Percentiles rank a stretch among this genome's conserved stretches.
Evolutionary conservation across 176 grass and related monocot species (phyloP).

Genomic region (Elaeis guineensis): DNA sequence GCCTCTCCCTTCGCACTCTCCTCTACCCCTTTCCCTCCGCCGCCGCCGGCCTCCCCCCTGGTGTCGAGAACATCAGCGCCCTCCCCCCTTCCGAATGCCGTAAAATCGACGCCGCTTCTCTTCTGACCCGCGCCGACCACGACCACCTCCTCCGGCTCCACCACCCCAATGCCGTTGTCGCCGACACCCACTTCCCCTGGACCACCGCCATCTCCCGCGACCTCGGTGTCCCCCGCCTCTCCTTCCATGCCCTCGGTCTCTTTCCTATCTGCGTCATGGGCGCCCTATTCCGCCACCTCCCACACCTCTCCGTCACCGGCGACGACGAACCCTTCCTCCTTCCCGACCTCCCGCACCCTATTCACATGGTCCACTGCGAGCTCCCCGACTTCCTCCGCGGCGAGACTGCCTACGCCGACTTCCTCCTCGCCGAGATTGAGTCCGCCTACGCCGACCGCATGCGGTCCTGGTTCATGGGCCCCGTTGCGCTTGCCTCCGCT

Average conservation of each 20-base stretch:
- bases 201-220: background rate
- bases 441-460: too few species aligned
- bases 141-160: background rate
- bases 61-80: too few species aligned
- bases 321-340: background rate
- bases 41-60: background rate
- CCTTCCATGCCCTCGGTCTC: background rate
- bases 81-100: too few species aligned
- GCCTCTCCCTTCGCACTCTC: background rate
- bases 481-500: too few species aligned
- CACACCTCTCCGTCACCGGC: background rate
- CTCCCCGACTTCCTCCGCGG: background rate
- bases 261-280: background rate
- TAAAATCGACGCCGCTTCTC: too few species aligned
- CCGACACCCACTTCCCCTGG: slow-evolving; percentile 8
- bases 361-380: background rate
- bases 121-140: too few species aligned
- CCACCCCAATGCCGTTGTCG: background rate
- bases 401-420: too few species aligned
- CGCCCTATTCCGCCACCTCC: background rate
- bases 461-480: too few species aligned
- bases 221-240: background rate
- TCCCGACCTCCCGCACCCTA: background rate
- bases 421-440: too few species aligned
- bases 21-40: background rate